A percentile compares a stretch with the other conserved stretches of the same genome.
Conservation (phyloP, 345 rosid species). For the sweet orange (Citrus sinensis) region DVS_A1.0 CM039165.1:20949501-20950000, state of each 20-base stretch:
- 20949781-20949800: too few relatives aligned
- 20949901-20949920: not conserved
- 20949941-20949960: slow-evolving; percentile 75
- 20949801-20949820: too few relatives aligned
- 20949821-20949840: not conserved
- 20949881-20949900: not conserved
- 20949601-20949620: not conserved
- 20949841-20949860: not conserved
- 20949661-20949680: not conserved
- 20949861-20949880: not conserved
- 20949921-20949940: slow-evolving; percentile 40
- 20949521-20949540: not conserved
- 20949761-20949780: too few relatives aligned
- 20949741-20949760: not conserved
- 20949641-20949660: not conserved
- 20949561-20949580: not conserved
- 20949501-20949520: not conserved
- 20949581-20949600: not conserved
- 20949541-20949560: not conserved
- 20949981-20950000: slow-evolving; percentile 53
- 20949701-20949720: not conserved
- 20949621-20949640: not conserved
- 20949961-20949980: slow-evolving; percentile 85
- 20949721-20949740: not conserved
- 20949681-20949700: not conserved